These are phyloP conservation scores for Solanum ossicruentum DNA, from an alignment of 257 asterid species.

Conservation along the genomic window DNA sequence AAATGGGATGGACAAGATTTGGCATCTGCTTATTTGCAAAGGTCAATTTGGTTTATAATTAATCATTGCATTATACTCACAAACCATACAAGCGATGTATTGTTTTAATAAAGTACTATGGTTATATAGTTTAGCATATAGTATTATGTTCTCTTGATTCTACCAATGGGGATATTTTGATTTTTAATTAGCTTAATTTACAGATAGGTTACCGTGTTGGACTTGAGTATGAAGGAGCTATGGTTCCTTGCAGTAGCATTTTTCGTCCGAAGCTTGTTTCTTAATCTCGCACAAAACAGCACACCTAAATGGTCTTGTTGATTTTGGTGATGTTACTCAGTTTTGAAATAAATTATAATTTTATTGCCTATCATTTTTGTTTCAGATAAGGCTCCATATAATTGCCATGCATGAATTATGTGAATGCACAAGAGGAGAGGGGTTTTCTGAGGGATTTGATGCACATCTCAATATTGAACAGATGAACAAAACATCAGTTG, in stretches of 20 bases:
- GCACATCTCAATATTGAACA: constrained; percentile 98
- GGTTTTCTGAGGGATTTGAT: constrained; percentile 98
- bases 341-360: neutral
- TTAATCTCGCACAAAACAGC: neutral
- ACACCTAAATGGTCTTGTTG: neutral
- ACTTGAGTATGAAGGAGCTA: neutral
- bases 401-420: constrained; percentile 98
- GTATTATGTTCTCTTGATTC: neutral
- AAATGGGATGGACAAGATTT: neutral
- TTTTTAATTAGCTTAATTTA: neutral
- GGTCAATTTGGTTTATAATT: neutral
- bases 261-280: neutral
- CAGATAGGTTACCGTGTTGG: neutral
- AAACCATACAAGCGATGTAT: neutral
- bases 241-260: neutral
- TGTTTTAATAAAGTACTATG: neutral
- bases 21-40: neutral
- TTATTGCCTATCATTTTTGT: constrained; percentile 9
- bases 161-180: neutral
- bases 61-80: neutral
- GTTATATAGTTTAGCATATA: neutral
- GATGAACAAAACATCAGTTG: constrained; percentile 98
- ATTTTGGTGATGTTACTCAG: neutral
- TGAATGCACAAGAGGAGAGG: constrained; percentile 93
- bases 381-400: constrained; percentile 95